These are phyloP conservation scores for Fusarium haematococcum DNA, from an alignment of 2,329 filamentous ascomycete species.

Conservation along the genomic window DNA sequence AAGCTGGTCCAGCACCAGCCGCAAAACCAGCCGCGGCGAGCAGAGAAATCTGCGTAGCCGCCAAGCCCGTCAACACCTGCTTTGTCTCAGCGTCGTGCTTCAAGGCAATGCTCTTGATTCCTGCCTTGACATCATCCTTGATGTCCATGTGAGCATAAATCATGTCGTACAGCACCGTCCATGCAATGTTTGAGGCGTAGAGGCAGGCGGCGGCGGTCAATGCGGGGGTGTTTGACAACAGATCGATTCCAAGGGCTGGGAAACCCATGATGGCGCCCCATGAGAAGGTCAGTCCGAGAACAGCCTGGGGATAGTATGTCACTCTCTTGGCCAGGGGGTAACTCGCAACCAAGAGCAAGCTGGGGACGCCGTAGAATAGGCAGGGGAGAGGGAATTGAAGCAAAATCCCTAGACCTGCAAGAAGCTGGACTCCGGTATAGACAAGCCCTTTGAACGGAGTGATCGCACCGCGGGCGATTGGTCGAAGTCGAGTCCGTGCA, in stretches of 20 bases:
- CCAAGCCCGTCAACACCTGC: slow-evolving; percentile 77
- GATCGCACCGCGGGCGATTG: slow-evolving; percentile 83
- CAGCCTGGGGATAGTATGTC: slow-evolving; percentile 87
- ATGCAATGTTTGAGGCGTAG: slow-evolving; percentile 83
- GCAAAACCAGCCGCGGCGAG: slow-evolving; percentile 77
- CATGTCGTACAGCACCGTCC: slow-evolving; percentile 93
- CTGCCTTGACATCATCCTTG: slow-evolving; percentile 84
- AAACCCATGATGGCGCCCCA: slow-evolving; percentile 93
- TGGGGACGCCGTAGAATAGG: slow-evolving; percentile 82
- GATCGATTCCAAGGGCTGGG: slow-evolving; percentile 81
- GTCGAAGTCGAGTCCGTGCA: slow-evolving; percentile 78
- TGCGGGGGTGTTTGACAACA: slow-evolving; percentile 73
- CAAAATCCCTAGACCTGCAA: slow-evolving; percentile 78
- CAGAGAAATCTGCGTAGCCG: slow-evolving; percentile 75
- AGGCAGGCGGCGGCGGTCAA: slow-evolving; percentile 75
- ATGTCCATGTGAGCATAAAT: slow-evolving; percentile 95
- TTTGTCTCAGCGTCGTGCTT: slow-evolving; percentile 84
- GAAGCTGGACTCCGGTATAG: slow-evolving; percentile 80
- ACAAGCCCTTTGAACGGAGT: slow-evolving; percentile 77
- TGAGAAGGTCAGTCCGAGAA: slow-evolving; percentile 86
- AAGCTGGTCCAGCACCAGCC: slow-evolving; percentile 75
- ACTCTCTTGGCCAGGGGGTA: slow-evolving; percentile 89
- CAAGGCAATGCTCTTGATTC: slow-evolving; percentile 89
- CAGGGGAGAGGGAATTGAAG: slow-evolving; percentile 81
- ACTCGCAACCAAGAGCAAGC: slow-evolving; percentile 76